Conservation (phyloP, 768 basidiomycete species). For the Rossbeevera mucosa region DNA sequence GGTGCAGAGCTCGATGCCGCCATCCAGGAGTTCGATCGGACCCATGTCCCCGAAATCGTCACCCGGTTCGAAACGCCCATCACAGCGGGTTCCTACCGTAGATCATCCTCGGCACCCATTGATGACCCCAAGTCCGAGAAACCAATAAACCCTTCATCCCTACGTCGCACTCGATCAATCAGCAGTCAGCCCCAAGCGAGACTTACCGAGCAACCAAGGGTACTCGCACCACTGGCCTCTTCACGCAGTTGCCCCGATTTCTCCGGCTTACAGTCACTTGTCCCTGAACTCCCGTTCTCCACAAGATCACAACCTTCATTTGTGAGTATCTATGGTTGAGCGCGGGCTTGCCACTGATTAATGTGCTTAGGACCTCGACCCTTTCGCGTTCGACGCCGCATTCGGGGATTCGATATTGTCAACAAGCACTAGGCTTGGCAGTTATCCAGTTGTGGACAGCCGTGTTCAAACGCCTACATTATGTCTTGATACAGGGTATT, state of each 20-base stretch:
- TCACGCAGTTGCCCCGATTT: constrained; percentile 30
- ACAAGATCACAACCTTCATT: constrained; percentile 44
- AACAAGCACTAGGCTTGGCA: constrained; percentile 10
- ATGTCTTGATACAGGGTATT: constrained; percentile 39
- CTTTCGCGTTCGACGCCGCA: constrained; percentile 26
- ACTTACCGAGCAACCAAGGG: constrained; percentile 1
- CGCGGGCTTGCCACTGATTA: not conserved
- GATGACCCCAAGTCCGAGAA: constrained; percentile 37
- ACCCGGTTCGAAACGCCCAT: constrained; percentile 72
- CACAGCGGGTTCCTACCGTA: constrained; percentile 64
- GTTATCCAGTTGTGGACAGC: constrained; percentile 19
- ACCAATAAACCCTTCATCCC: constrained; percentile 20
- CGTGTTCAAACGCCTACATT: constrained; percentile 32
- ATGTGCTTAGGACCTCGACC: constrained; percentile 25
- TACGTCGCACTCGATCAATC: constrained; percentile 18
- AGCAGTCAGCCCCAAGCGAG: constrained; percentile 22
- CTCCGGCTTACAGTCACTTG: constrained; percentile 33
- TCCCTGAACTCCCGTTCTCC: constrained; percentile 25
- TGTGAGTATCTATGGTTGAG: constrained; percentile 35
- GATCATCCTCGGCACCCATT: constrained; percentile 60
- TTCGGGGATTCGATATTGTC: constrained; percentile 30
- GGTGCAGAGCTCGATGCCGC: constrained; percentile 59
- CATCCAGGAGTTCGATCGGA: constrained; percentile 54
- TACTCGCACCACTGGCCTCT: constrained; percentile 1
- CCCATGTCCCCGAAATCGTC: constrained; percentile 54